phyloP scores from a whole-genome alignment of 2,329 filamentous ascomycete species.

The Cladorrhinum sp. region DNA sequence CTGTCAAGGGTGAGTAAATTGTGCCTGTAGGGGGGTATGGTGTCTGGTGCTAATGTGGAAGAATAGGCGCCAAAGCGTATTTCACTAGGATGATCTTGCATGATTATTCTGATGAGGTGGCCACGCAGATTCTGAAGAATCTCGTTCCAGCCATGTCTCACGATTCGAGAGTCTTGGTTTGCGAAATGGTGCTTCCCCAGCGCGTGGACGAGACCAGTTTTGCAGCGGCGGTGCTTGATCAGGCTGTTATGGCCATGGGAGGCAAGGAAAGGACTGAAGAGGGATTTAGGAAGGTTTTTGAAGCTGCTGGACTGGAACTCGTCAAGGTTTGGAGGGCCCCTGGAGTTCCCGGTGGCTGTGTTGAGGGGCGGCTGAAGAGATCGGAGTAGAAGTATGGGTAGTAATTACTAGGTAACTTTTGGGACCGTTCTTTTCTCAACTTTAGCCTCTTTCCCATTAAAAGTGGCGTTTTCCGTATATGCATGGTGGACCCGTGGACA shows the following conservation, averaged over 20 bases:
- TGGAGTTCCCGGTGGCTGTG: constrained; percentile 21
- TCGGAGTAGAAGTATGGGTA: neutral
- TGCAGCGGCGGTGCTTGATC: constrained; percentile 32
- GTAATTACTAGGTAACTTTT: too few relatives aligned
- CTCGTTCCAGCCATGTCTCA: constrained; percentile 31
- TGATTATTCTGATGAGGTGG: constrained; percentile 31
- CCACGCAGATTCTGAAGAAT: constrained; percentile 30
- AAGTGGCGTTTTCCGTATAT: too few relatives aligned
- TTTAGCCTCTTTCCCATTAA: too few relatives aligned
- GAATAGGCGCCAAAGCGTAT: constrained; percentile 35
- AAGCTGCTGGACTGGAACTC: constrained; percentile 32
- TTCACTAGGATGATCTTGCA: constrained; percentile 37
- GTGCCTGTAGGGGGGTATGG: neutral
- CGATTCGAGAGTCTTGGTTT: constrained; percentile 32
- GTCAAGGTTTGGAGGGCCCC: constrained; percentile 24
- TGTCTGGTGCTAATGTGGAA: neutral
- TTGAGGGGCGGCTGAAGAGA: constrained; percentile 23
- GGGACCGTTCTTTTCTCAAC: too few relatives aligned
- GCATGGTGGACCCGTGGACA: too few relatives aligned
- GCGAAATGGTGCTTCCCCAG: constrained; percentile 33
- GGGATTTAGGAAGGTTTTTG: constrained; percentile 31
- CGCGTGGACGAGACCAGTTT: constrained; percentile 33
- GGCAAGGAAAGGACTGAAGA: constrained; percentile 34
- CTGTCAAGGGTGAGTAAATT: constrained; percentile 28
- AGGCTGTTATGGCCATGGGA: constrained; percentile 35